Evolutionary conservation across 805 yeast species (phyloP).

Genomic region (Wickerhamomyces alni): DNA sequence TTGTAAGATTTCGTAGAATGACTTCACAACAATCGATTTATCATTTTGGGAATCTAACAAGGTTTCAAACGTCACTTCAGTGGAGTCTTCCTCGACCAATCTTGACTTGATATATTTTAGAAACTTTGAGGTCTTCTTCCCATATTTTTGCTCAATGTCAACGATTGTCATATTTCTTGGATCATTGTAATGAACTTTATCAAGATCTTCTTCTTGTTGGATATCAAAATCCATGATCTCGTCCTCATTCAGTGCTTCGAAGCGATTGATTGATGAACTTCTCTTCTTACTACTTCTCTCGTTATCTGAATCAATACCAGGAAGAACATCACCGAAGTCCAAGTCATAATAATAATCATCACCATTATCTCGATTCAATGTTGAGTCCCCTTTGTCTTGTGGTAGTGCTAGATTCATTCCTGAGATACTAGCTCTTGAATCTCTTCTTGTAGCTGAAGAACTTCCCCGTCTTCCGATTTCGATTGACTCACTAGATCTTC

Average conservation of each 20-base stretch:
- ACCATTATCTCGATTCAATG: neutral
- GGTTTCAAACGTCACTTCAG: slow-evolving; percentile 10
- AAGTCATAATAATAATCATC: slow-evolving; percentile 7
- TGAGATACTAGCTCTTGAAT: slow-evolving; percentile 19
- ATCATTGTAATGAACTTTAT: neutral
- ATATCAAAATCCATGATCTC: slow-evolving; percentile 5
- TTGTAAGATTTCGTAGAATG: slow-evolving; percentile 23
- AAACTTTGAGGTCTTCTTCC: slow-evolving; percentile 16
- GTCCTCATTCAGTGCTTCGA: slow-evolving; percentile 13
- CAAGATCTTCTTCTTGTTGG: slow-evolving; percentile 3
- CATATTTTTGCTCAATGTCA: slow-evolving; percentile 6
- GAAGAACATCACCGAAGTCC: slow-evolving; percentile 8
- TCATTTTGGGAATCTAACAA: slow-evolving; percentile 9
- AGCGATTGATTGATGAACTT: slow-evolving; percentile 8
- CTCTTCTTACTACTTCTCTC: slow-evolving; percentile 10
- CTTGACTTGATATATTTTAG: slow-evolving; percentile 15
- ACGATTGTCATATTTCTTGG: neutral
- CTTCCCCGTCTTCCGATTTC: slow-evolving; percentile 22
- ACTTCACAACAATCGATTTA: slow-evolving; percentile 16
- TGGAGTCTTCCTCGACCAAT: slow-evolving; percentile 8
- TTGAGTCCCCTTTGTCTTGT: neutral
- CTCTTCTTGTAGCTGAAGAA: slow-evolving; percentile 17
- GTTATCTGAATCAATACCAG: slow-evolving; percentile 2
- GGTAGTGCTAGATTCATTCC: slow-evolving; percentile 11
- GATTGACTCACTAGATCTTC: slow-evolving; percentile 20